Evolutionary conservation across 225 moss, liverwort and hornwort genomes (phyloP).

Genomic region (Ulota crispa): DNA sequence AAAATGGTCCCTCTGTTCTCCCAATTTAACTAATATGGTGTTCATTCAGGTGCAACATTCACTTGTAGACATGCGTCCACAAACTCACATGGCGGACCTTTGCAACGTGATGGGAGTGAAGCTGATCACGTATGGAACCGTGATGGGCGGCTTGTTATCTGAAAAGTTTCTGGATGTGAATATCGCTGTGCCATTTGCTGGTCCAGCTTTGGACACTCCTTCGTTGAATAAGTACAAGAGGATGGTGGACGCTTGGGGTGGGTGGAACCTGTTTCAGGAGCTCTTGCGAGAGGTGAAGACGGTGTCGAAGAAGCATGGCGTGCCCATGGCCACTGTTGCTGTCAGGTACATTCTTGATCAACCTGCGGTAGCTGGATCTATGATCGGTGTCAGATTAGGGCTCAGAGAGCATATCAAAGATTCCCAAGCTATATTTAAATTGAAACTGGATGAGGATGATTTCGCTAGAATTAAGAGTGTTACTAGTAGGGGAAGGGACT

Average conservation of each 20-base stretch:
- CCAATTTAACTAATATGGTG: too few relatives aligned
- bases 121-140: conserved; percentile 62
- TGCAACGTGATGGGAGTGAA: conserved; percentile 62
- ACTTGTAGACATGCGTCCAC: conserved; percentile 65
- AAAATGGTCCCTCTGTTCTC: too few relatives aligned
- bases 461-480: conserved; percentile 60
- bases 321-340: conserved; percentile 73
- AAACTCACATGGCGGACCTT: conserved; percentile 56
- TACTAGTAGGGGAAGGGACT: conserved; percentile 58
- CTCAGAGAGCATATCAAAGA: conserved; percentile 77
- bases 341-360: conserved; percentile 92
- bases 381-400: conserved; percentile 90
- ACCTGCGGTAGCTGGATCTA: conserved; percentile 86
- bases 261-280: conserved; percentile 91
- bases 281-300: conserved; percentile 74
- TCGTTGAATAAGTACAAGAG: conserved; percentile 89
- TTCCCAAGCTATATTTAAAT: conserved; percentile 73
- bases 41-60: conserved; percentile 47
- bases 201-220: conserved; percentile 82
- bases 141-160: conserved; percentile 87
- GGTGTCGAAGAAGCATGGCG: conserved; percentile 76
- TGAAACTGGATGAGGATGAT: conserved; percentile 79
- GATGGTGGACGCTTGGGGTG: conserved; percentile 98
- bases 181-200: conserved; percentile 78
- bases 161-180: conserved; percentile 92